Conservation (phyloP, 768 basidiomycete species). For the Dentipellis fragilis region DNA sequence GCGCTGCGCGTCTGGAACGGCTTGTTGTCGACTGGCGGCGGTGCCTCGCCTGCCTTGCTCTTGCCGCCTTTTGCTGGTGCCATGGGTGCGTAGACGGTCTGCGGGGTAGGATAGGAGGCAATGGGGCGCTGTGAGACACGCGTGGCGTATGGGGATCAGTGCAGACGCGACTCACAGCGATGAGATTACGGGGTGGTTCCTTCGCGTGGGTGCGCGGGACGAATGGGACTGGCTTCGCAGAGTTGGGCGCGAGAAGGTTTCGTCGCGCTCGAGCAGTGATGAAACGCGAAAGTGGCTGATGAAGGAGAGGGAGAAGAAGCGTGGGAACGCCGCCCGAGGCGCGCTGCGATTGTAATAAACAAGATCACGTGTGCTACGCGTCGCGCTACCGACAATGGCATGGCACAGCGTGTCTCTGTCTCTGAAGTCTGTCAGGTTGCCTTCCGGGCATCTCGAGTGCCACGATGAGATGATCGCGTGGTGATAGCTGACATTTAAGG, state of each 20-base stretch:
- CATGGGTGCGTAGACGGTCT: not conserved
- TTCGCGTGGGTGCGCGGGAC: not conserved
- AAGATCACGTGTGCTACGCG: conserved; percentile 8
- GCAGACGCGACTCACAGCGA: not conserved
- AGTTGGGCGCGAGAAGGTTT: not conserved
- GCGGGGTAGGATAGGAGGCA: not conserved
- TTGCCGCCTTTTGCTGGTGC: conserved; percentile 11
- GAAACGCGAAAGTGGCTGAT: not conserved
- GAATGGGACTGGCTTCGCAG: not conserved
- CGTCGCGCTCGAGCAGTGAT: not conserved
- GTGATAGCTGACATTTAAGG: too few relatives aligned
- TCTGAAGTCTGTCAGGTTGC: too few relatives aligned
- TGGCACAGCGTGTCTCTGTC: too few relatives aligned
- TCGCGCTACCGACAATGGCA: not conserved
- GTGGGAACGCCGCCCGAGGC: not conserved
- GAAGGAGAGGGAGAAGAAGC: not conserved
- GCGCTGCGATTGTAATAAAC: conserved; percentile 4
- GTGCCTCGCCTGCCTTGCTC: conserved; percentile 8
- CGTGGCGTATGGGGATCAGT: not conserved
- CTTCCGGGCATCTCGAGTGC: too few relatives aligned
- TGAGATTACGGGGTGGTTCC: too few relatives aligned
- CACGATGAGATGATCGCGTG: too few relatives aligned
- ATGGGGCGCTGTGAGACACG: not conserved
- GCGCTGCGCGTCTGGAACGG: conserved; percentile 12
- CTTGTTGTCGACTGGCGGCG: conserved; percentile 2